These are phyloP conservation scores for Suillus subluteus DNA, from an alignment of 768 basidiomycete genomes.

Conservation along the genomic window DNA sequence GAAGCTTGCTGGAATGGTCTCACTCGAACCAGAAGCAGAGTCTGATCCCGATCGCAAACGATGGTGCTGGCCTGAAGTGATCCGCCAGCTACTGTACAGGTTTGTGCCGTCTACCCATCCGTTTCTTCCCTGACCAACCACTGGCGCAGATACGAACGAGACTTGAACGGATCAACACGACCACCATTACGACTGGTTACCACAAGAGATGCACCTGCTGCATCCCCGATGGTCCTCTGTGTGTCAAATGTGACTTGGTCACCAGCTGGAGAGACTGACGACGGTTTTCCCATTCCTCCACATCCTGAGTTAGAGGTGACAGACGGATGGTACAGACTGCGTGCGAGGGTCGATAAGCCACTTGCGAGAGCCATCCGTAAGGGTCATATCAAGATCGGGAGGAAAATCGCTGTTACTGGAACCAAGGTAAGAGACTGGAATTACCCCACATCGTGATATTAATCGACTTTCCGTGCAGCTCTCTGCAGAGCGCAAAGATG, in stretches of 20 bases:
- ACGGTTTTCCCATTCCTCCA: slow-evolving; percentile 40
- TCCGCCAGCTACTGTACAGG: slow-evolving; percentile 87
- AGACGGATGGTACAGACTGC: slow-evolving; percentile 95
- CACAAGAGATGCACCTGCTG: slow-evolving; percentile 80
- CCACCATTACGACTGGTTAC: slow-evolving; percentile 82
- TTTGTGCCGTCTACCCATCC: slow-evolving; percentile 35
- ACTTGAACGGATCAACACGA: slow-evolving; percentile 75
- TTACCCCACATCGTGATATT: not conserved
- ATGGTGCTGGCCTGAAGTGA: slow-evolving; percentile 86
- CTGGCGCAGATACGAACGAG: slow-evolving; percentile 79
- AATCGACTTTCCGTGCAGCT: slow-evolving; percentile 48
- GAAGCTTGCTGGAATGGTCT: slow-evolving; percentile 90
- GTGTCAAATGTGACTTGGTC: slow-evolving; percentile 74
- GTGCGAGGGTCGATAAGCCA: slow-evolving; percentile 73
- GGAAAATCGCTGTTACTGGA: slow-evolving; percentile 81
- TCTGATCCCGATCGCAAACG: slow-evolving; percentile 46
- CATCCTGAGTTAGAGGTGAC: slow-evolving; percentile 84
- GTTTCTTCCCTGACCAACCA: not conserved
- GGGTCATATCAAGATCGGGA: slow-evolving; percentile 72
- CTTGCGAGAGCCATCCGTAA: slow-evolving; percentile 70
- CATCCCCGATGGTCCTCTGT: slow-evolving; percentile 83
- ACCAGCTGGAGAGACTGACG: slow-evolving; percentile 38
- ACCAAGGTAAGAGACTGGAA: slow-evolving; percentile 61
- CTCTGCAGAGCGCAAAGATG: slow-evolving; percentile 71
- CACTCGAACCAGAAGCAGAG: slow-evolving; percentile 68